Conservation (phyloP, 305 asterid genomes). For the Fraxinus latifolia region DNA sequence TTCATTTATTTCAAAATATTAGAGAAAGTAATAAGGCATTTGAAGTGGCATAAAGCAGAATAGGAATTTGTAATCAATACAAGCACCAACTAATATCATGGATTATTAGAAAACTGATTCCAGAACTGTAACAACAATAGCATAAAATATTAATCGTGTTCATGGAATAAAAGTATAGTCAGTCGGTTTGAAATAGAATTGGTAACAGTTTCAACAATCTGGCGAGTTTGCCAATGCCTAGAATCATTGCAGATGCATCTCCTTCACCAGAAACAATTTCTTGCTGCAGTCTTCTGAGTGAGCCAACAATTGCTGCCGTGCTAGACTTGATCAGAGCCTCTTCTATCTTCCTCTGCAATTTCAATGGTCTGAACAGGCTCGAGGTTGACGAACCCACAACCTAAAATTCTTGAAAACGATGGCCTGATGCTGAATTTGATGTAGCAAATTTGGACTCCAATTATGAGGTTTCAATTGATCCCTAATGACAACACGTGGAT, state of each 20-base stretch:
- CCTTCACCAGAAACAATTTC: conserved; percentile 15
- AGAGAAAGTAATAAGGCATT: not conserved
- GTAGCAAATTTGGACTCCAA: not conserved
- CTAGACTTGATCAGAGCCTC: not conserved
- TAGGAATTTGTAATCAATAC: not conserved
- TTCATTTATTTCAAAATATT: not conserved
- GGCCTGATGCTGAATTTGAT: not conserved
- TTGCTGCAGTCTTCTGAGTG: conserved; percentile 27
- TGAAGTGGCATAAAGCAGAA: not conserved
- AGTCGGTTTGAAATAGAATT: not conserved
- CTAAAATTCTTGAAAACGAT: conserved; percentile 16
- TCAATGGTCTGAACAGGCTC: conserved; percentile 27
- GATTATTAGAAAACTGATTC: not conserved
- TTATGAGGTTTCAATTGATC: not conserved
- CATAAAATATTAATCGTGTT: not conserved
- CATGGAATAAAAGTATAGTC: not conserved
- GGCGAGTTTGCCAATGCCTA: conserved; percentile 30
- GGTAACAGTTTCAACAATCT: not conserved
- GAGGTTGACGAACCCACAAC: not conserved
- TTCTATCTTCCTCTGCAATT: conserved; percentile 24
- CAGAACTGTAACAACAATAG: not conserved
- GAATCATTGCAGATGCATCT: conserved; percentile 21
- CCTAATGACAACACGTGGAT: not conserved
- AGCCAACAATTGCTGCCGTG: conserved; percentile 33
- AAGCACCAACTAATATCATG: not conserved